Evolutionary conservation across 2,329 filamentous ascomycete species (phyloP), one percentile per base, ranked within the genome.

Genomic region (Fusarium goolgardi): DNA sequence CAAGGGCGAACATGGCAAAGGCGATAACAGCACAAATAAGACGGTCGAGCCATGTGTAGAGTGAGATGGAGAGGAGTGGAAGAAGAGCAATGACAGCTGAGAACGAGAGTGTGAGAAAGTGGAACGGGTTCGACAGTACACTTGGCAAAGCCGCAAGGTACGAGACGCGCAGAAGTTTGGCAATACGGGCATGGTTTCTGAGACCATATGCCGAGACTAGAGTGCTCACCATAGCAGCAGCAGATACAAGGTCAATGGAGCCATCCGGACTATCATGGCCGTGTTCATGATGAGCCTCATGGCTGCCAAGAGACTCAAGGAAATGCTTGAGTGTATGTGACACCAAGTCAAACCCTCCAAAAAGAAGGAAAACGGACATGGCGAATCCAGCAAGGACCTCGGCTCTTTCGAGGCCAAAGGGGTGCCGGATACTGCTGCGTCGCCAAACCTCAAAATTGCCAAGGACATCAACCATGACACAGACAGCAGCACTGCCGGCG

Each of bases 401-500:
- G 60, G 92, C 92, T 55, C 96, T 88, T 80, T 97, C 93, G 25
- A 99, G 86, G 5, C 91, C 94, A 76, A 99, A 99, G 0, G 96
- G 96, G 79, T 99, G 94, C 25, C 94, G 90, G 72, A 99, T 91
- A 70, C 91, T 96, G 71, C 92, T 95, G 46, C 95, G 88, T 69
- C 93, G 93, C 96, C 96, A 99, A 40, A 98, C 94, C 77, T 99
- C 96, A 74, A 99, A 99, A 78, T 99, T 99, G 52, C 92, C 90
- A 47, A 97, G 87, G 2, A 98, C 92, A 75, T 99, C 96, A 46
- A 98, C 95, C 15, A 88, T 90, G 5, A 97, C 94, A 77, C 95
- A 98, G 7, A 98, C 88, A 47, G 94, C 90, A 6, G 96, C 96
- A 34, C 94, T 96, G 3, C 97, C 88, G 11, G 96, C 95, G 77